Evolutionary conservation across 805 yeast genomes (phyloP), one percentile per base, ranked within the genome.

Genomic region (Candida sithepensis): DNA sequence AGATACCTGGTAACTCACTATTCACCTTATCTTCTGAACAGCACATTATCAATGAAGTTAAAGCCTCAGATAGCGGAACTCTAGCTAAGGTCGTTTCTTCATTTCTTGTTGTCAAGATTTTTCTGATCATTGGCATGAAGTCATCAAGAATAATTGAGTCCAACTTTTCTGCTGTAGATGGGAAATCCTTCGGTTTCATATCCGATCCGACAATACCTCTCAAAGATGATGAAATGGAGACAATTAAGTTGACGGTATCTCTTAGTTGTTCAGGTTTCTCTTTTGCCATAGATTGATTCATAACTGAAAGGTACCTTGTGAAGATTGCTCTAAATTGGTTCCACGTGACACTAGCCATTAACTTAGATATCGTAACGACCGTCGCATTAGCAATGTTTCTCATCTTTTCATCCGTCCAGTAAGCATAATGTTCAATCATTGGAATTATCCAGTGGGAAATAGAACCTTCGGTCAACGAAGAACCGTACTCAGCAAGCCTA

Each of bases 361-460:
- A 70, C 13, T 58, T 60, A 3, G 88, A 82, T 50, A 91, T 78
- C 0, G 89, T 71, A 3, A 67, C 68, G 23, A 86, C 70, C 0
- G 96, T 74, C 52, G 85, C 94, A 62, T 82, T 78, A 22, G 84
- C 73, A 50, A 86, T 67, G 54, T 81, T 80, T 59, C 84, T 73
- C 46, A 72, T 69, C 53, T 78, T 82, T 36, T 84, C 88, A 33
- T 76, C 81, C 2, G 71, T 65, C 50, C 80, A 74, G 49, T 73
- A 75, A 2, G 86, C 89, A 66, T 83, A 89, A 51, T 80, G 82
- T 68, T 94, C 98, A 50, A 91, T 74, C 53, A 91, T 78, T 4
- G 99, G 98, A 47, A 94, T 67, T 39, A 94, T 59, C 61, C 85
- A 90, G 59, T 88, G 94, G 0, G 96, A 76, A 45, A 92, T 79